Evolutionary conservation across 208 protist species (phyloP).

Genomic region (Crithidia bombi): DNA sequence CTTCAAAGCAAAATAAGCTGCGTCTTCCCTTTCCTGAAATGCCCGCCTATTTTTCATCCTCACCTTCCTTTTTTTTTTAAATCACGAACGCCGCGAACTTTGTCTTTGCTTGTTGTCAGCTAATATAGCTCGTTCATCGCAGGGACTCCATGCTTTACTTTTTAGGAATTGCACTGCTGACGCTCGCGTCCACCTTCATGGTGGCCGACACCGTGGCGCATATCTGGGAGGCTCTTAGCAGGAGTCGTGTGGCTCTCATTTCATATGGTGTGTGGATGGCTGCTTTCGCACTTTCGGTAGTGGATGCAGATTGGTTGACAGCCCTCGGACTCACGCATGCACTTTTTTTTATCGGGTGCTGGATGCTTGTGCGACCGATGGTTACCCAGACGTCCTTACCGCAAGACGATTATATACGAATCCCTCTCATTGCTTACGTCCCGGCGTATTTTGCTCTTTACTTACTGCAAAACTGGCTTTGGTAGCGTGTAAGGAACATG

Average conservation of each 20-base stretch:
- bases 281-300: conserved; percentile 33
- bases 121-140: not conserved
- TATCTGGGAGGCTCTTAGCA: conserved; percentile 34
- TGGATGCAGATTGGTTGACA: conserved; percentile 53
- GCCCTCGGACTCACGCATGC: conserved; percentile 40
- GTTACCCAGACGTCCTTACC: not conserved
- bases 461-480: conserved; percentile 36
- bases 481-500: conserved; percentile 3
- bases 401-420: conserved; percentile 54
- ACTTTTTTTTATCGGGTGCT: conserved; percentile 38
- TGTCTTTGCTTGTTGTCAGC: not conserved
- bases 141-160: conserved; percentile 30
- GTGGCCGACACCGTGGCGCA: conserved; percentile 60
- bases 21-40: not conserved
- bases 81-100: not conserved
- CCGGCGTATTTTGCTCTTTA: conserved; percentile 54
- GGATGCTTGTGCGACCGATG: conserved; percentile 11
- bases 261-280: conserved; percentile 44
- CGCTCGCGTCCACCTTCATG: conserved; percentile 78
- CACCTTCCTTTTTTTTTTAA: not conserved
- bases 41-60: not conserved
- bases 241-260: conserved; percentile 29
- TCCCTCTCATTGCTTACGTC: conserved; percentile 53
- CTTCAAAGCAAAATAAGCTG: not conserved
- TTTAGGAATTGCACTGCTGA: conserved; percentile 30